A percentile compares a stretch with the other conserved stretches of the same genome.
Conservation (phyloP, 352 stramenopile species). For the Globisporangium solare region DNA sequence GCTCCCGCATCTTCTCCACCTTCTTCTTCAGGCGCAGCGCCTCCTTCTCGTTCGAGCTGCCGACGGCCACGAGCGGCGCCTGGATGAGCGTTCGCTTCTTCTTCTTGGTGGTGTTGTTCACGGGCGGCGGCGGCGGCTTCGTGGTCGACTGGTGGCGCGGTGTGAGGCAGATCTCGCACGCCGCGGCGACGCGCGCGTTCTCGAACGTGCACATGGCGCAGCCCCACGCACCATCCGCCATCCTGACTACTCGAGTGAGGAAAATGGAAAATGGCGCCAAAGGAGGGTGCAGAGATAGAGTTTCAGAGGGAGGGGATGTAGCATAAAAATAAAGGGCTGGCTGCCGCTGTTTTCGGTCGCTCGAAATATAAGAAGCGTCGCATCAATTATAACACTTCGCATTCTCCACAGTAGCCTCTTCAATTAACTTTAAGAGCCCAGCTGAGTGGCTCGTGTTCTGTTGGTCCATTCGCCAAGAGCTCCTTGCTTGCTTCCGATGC, state of each 20-base stretch:
- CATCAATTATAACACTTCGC: no score
- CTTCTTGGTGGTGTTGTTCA: no score
- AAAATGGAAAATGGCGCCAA: no score
- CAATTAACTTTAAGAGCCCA: not conserved
- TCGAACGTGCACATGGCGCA: constrained; percentile 75
- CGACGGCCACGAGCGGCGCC: constrained; percentile 47
- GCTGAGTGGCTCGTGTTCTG: constrained; percentile 2
- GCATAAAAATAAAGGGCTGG: no score
- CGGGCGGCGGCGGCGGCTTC: no score
- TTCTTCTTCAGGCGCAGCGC: constrained; percentile 56
- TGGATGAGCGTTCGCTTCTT: constrained; percentile 20
- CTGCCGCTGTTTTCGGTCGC: no score
- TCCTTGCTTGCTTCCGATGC: not conserved
- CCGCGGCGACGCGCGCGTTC: constrained; percentile 30
- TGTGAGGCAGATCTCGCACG: constrained; percentile 56
- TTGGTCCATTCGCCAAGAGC: constrained; percentile 3
- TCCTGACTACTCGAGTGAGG: no score
- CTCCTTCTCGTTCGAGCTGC: constrained; percentile 63
- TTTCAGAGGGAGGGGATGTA: no score
- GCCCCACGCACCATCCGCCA: constrained; percentile 30
- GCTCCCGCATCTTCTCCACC: constrained; percentile 65
- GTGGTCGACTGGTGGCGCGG: constrained; percentile 3
- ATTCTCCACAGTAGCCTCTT: no score
- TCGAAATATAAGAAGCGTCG: no score
- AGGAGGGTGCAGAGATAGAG: no score